phyloP scores from a whole-genome alignment of 176 grass and related monocot genomes.

The Oryza nivara region DNA sequence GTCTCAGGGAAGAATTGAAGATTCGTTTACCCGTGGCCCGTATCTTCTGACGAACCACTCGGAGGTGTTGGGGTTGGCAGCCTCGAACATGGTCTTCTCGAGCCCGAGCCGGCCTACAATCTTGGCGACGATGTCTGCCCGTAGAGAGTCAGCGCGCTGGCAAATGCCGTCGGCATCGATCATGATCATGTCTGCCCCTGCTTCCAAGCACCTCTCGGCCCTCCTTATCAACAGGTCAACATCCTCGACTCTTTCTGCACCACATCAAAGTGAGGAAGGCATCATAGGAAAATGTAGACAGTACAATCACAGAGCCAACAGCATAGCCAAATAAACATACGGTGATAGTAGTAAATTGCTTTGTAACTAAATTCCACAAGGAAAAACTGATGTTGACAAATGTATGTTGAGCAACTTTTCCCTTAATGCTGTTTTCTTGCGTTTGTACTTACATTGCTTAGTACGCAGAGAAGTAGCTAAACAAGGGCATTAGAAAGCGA shows the following conservation, averaged over 20 bases:
- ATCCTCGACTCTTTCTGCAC: constrained; percentile 75
- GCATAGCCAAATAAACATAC: background rate
- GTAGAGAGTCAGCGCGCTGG: constrained; percentile 53
- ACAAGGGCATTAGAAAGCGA: background rate
- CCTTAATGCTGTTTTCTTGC: background rate
- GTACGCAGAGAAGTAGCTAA: background rate
- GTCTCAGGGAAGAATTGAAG: background rate
- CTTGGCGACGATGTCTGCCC: constrained; percentile 73
- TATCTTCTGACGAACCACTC: constrained; percentile 93
- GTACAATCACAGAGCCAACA: background rate
- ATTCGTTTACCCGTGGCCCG: constrained; percentile 64
- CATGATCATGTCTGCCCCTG: constrained; percentile 84
- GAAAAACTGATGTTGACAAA: background rate
- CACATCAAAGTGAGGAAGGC: background rate
- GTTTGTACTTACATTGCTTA: background rate
- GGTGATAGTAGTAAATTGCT: background rate
- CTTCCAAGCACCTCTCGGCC: constrained; percentile 90
- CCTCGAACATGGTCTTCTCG: constrained; percentile 93
- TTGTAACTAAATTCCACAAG: background rate
- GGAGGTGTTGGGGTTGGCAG: constrained; percentile 53
- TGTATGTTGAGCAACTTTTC: background rate
- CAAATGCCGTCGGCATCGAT: constrained; percentile 82
- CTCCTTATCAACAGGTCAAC: constrained; percentile 84
- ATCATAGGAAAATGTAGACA: background rate
- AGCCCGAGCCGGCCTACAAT: constrained; percentile 76